Base-by-base conservation (phyloP, 192 early-diverging fungal genomes). In the Ambispora gerdemannii region DNA sequence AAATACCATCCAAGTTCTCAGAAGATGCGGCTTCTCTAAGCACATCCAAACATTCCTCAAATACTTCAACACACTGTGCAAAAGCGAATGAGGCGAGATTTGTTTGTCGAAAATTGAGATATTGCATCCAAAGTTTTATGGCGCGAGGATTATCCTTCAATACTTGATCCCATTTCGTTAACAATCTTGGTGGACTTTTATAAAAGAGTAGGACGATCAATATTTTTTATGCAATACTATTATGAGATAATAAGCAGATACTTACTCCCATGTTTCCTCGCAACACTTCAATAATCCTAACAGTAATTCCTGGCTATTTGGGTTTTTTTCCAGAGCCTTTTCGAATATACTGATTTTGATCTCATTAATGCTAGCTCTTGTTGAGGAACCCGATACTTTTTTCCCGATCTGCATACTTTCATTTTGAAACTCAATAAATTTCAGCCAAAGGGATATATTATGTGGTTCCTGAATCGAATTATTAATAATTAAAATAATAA, bases 321-420 rank as follows among this genome's bases (percentile, higher is more conserved):
- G 83, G 52, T 87, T 87, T n/a, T 72, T 60, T 10, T 78, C 70
- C 13, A 84, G 27, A 4, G 85, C 83, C 25, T 80, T 81, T 67
- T 87, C 85, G 69, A 78, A 83, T 34, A 84, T 83, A 27, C 85
- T 84, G 0, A 84, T 32, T 43, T 82, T 84, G 43, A 87, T 74
- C 50, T 83, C 85, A 19, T 67, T 63, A n/a, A 84, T 58, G 25
- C 81, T 76, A 7, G 75, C 66, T 50, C 76, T 76, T 13, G 73
- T 83, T 1, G 70, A 22, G 28, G 68, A 58, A 4, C 53, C 13
- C 3, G 56, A 59, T 4, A 43, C 58, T 20, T 76, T 75, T 7
- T 56, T 43, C 2, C 74, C 73, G 10, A 77, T 63, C 10, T 71
- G 36, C 2, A 70, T 72, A 36, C 74, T 66, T 11, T 80, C 76